Conservation (phyloP, 2,329 filamentous ascomycete genomes). For the Exophiala phaeomuriformis region DNA sequence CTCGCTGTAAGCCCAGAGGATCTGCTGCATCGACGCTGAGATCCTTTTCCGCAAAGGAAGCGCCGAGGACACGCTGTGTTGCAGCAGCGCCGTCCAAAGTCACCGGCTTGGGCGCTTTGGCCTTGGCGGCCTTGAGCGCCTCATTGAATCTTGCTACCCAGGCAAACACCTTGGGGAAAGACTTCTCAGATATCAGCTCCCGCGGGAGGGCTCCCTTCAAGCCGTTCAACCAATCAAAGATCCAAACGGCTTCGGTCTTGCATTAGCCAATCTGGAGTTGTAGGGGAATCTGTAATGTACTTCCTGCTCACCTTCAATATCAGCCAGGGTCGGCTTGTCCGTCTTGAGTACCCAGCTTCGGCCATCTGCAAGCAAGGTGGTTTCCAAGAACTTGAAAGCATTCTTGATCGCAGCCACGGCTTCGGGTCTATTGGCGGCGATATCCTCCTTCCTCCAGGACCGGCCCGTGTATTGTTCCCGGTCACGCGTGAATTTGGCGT, state of each 20-base stretch:
- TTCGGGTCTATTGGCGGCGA: conserved; percentile 45
- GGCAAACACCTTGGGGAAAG: conserved; percentile 54
- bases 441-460: conserved; percentile 36
- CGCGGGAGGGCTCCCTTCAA: conserved; percentile 51
- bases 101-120: conserved; percentile 35
- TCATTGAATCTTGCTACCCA: conserved; percentile 58
- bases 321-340: conserved; percentile 50
- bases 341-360: conserved; percentile 56
- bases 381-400: conserved; percentile 54
- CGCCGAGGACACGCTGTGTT: conserved; percentile 40
- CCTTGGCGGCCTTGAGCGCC: conserved; percentile 40
- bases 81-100: conserved; percentile 51
- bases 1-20: conserved; percentile 47
- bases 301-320: conserved; percentile 52
- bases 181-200: conserved; percentile 44
- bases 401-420: conserved; percentile 50
- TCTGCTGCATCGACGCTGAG: conserved; percentile 45
- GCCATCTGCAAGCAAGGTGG: conserved; percentile 57
- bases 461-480: conserved; percentile 41
- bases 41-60: conserved; percentile 43
- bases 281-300: conserved; percentile 15
- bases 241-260: conserved; percentile 48
- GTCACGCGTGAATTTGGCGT: conserved; percentile 56
- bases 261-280: conserved; percentile 17
- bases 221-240: conserved; percentile 57